phyloP scores from a whole-genome alignment of 768 basidiomycete genomes.

The Tylopilus felleus region DNA sequence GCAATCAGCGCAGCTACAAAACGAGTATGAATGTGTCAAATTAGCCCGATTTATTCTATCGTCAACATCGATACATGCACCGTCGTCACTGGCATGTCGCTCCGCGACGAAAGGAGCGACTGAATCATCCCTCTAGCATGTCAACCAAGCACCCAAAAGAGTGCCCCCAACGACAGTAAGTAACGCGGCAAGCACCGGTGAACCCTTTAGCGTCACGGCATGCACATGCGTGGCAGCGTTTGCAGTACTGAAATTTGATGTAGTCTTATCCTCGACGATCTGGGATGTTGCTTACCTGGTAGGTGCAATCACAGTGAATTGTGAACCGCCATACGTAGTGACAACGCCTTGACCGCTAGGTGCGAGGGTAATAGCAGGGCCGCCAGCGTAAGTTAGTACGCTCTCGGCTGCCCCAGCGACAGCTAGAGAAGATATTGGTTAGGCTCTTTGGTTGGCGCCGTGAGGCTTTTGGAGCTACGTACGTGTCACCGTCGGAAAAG shows the following conservation, averaged over 20 bases:
- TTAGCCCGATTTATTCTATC: background rate
- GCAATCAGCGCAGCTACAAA: background rate
- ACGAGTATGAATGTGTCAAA: background rate
- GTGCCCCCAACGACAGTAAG: conserved; percentile 30
- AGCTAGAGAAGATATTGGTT: conserved; percentile 35
- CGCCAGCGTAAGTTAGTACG: conserved; percentile 56
- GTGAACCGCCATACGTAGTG: conserved; percentile 52
- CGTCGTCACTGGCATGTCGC: background rate
- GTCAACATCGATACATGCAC: background rate
- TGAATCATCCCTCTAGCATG: conserved; percentile 20
- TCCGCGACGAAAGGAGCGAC: background rate
- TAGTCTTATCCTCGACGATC: background rate
- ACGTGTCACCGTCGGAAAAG: conserved; percentile 27
- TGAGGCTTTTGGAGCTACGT: conserved; percentile 4
- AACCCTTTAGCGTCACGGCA: conserved; percentile 11
- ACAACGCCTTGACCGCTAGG: conserved; percentile 35
- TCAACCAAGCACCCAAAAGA: conserved; percentile 40
- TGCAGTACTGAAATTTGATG: conserved; percentile 7
- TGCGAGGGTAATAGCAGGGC: conserved; percentile 59
- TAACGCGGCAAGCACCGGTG: conserved; percentile 31
- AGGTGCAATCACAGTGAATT: conserved; percentile 44
- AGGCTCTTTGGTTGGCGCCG: background rate
- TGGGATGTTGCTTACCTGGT: conserved; percentile 10
- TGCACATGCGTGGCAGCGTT: conserved; percentile 17
- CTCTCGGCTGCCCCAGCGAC: conserved; percentile 51